Base-by-base conservation (phyloP, 306 rosid genomes). In the Luffa aegyptiaca region DNA sequence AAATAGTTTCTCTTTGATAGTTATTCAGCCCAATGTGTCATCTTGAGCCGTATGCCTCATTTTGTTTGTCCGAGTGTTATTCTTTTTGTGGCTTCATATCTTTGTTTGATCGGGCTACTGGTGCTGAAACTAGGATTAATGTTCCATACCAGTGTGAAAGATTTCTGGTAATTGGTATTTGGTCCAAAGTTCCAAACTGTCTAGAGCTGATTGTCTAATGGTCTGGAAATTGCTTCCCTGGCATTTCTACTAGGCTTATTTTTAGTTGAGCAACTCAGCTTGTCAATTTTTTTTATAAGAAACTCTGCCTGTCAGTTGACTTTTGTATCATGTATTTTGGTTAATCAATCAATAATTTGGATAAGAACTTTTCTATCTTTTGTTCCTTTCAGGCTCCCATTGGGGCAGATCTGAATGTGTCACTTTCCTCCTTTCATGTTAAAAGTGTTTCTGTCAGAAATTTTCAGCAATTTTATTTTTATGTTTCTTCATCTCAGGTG, bases 401-500 rank as follows among this genome's bases (percentile, higher is more conserved):
- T 45, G 36, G 76, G 37, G 17, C 56, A 48, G 53, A 48, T 72
- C 58, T 48, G 56, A 21, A 21, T 45, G 36, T 16, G 12, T 26
- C 58, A 48, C 18, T 71, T 42, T 3, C 65, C 18, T 10, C 21
- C 21, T 37, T 76, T 37, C 8, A 39, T 57, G 70, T 5, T 45
- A 11, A 14, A 73, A 31, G 16, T 1, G 4, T 77, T 48, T 21
- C 13, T 10, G 21, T n/a, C 39, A 35, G 58, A 12, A 35, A 46
- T 71, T 21, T 57, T 80, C 59, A 35, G 9, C 56, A 80, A 26
- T 73, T 75, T 48, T 74, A 53, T 72, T 76, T 78, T 26, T 16
- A 70, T 80, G 37, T 68, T 33, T 31, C 18, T 86, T 82, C 39
- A 61, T 86, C 81, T 80, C 90, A 95, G 99, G 92, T 4, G 92